Base-by-base conservation (phyloP, 805 yeast species). In the Lachancea kluyveri region DNA sequence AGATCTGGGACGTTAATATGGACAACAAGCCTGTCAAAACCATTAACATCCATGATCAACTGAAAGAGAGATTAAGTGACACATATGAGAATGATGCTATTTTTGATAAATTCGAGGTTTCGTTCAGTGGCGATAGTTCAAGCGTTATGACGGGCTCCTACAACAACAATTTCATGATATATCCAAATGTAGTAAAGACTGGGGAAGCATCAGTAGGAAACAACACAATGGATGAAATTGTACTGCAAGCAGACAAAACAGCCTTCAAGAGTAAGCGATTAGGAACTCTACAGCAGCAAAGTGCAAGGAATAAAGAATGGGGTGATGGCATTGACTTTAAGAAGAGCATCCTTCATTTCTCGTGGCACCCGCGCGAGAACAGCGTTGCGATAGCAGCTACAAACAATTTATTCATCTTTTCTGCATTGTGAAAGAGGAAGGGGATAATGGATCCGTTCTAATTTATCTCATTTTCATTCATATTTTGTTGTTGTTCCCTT, bases 291-390 rank as follows among this genome's bases (percentile, higher is more conserved):
- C 52, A 48, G 31, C 61, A 48, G 65, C 72, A 77, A 60, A 67
- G 64, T 59, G 50, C 52, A 24, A 52, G 52, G 26, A 50, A 43
- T 28, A 58, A 57, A 39, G 59, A 75, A 41, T 70, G 81, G 54
- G 69, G 74, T 32, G 76, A 78, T 52, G 90, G 80, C 53, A 83
- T 88, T 45, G 97, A 94, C 62, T 92, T 88, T 67, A 86, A 88
- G 62, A 90, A 88, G 70, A 80, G 85, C 60, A 88, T 92, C 39
- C 69, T 90, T 60, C 97, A 92, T 63, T 70, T 87, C 60, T 86
- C 96, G 58, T 92, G 99, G 98, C 98, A 92, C 68, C 98, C 99
- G 42, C 70, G 68, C 46, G 98, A 94, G 64, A 86, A 92, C 64
- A 79, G 92, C 31, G 95, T 92, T 46, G 98, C 98, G 25, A 84